Conservation (phyloP, 2,329 filamentous ascomycete genomes). For the Neoascochyta sp. region DNA sequence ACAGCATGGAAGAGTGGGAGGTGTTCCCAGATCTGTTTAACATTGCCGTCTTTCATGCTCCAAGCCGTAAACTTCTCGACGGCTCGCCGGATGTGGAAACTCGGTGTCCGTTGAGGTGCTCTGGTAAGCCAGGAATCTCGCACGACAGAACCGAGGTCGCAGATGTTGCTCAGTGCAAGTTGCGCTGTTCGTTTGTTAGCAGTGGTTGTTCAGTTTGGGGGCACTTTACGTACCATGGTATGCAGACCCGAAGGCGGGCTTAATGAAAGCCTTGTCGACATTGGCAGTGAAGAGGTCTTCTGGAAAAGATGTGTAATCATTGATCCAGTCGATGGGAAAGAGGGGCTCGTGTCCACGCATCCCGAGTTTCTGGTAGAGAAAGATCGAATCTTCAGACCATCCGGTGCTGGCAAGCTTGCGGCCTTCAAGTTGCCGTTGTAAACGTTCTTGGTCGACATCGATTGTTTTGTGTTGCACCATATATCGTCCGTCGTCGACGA, state of each 20-base stretch:
- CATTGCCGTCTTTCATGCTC: slow-evolving; percentile 49
- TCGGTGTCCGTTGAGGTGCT: slow-evolving; percentile 34
- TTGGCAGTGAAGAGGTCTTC: slow-evolving; percentile 49
- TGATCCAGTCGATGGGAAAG: slow-evolving; percentile 50
- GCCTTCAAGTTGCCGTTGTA: slow-evolving; percentile 12
- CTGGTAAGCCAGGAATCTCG: slow-evolving; percentile 48
- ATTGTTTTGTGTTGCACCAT: slow-evolving; percentile 20
- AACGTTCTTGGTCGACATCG: slow-evolving; percentile 21
- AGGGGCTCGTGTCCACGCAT: slow-evolving; percentile 57
- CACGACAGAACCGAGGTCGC: slow-evolving; percentile 50
- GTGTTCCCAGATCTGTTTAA: slow-evolving; percentile 35
- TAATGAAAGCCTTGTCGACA: slow-evolving; percentile 46
- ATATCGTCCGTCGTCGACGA: slow-evolving; percentile 33
- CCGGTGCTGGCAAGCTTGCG: slow-evolving; percentile 41
- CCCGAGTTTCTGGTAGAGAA: slow-evolving; percentile 52
- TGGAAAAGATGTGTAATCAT: slow-evolving; percentile 54
- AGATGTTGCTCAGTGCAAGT: slow-evolving; percentile 49
- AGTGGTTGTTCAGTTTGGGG: background rate
- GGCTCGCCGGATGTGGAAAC: slow-evolving; percentile 40
- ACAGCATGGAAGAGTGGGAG: slow-evolving; percentile 48
- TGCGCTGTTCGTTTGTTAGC: slow-evolving; percentile 40
- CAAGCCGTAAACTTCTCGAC: slow-evolving; percentile 52
- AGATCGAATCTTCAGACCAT: slow-evolving; percentile 52
- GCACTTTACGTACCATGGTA: slow-evolving; percentile 42
- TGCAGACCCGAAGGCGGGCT: slow-evolving; percentile 41